These are phyloP conservation scores for Bruguiera parviflora DNA, from an alignment of 345 rosid genomes.

Conservation along the genomic window DNA sequence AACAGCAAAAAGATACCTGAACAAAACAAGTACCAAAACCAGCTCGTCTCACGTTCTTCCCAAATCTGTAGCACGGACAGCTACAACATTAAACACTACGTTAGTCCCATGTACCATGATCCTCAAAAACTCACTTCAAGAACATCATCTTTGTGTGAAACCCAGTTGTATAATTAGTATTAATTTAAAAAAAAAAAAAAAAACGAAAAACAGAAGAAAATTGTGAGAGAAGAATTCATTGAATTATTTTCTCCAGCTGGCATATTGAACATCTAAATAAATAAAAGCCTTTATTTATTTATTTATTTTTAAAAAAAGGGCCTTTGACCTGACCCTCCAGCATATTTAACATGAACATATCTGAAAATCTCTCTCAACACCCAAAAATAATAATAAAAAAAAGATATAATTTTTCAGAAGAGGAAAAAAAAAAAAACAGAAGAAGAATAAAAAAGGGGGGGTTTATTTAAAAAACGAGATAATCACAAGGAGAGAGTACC, in stretches of 20 bases:
- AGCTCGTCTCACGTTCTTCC: conserved; percentile 78
- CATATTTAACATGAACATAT: no score
- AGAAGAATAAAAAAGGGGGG: neutral
- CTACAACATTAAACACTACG: conserved; percentile 42
- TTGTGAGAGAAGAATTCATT: no score
- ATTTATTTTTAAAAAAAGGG: no score
- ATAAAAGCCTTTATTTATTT: no score
- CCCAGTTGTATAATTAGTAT: no score
- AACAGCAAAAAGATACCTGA: conserved; percentile 44
- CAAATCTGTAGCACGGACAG: conserved; percentile 90
- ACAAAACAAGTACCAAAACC: conserved; percentile 81
- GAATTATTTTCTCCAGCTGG: neutral
- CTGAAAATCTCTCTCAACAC: no score
- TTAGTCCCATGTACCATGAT: neutral
- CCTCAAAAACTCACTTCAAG: neutral
- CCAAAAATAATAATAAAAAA: neutral
- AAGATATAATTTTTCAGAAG: neutral
- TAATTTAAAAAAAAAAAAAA: no score
- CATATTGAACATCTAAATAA: neutral
- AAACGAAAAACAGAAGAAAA: no score
- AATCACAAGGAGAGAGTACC: conserved; percentile 34
- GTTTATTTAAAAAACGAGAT: no score
- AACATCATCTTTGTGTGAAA: no score
- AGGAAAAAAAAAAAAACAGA: neutral
- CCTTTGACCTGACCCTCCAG: no score